Evolutionary conservation across 345 rosid species (phyloP), one percentile per base, ranked within the genome.

Genomic region (Reutealis trisperma): DNA sequence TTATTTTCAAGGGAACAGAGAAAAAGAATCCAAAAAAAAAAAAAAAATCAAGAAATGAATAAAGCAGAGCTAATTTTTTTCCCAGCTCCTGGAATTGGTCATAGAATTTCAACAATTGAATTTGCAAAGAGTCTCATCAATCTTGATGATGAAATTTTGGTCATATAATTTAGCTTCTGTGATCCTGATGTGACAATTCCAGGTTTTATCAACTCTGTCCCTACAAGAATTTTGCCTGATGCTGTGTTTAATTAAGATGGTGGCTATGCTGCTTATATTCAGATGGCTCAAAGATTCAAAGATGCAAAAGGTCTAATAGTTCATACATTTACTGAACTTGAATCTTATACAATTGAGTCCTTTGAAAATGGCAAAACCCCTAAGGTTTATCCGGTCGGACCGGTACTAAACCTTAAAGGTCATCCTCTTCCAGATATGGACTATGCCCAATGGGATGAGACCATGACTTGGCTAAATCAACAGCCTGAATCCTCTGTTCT

Each of bases 41-140:
- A n/a, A n/a, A n/a, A n/a, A 62, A 55, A 21, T 30, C 1, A 32
- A 24, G 45, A 22, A 25, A 84, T 68, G 85, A 64, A 78, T 71
- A 81, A 74, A 76, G 67, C 63, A 41, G 85, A 86, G 78, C 78
- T 85, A 19, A 78, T 85, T n/a, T 65, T 86, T 30, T 9, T 86
- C 34, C 87, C 89, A 62, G 24, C 57, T 1, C 86, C 88, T 7
- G 65, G 70, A 14, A 27, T 10, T 1, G 89, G 93, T 27, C 95
- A 92, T 82, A 67, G 85, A 32, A 80, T 78, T 10, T 84, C 90
- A 5, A 45, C 86, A 59, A 63, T 86, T 9, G 94, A 89, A 66
- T 82, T 89, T 47, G 51, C 51, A 47, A 47, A 47, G 14, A 47
- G 11, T 12, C 51, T 47, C 51, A 47, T 47, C 14, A 8, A 47